Percentiles rank a stretch among this genome's conserved stretches.
Conservation (phyloP, 768 basidiomycete genomes). For the Gymnopilus junonius region DNA sequence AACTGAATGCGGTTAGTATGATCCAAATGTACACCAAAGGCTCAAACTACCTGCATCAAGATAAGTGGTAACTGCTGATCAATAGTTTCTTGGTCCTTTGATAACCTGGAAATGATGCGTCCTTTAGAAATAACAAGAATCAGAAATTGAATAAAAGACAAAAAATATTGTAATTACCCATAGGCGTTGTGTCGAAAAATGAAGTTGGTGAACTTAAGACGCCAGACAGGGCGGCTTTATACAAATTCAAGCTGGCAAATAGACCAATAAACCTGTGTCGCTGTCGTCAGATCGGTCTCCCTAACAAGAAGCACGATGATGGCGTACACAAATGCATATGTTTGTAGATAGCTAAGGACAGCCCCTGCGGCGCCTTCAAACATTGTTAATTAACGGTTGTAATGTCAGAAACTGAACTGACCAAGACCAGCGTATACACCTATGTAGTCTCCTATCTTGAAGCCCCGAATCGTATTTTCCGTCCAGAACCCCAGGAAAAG, state of each 20-base stretch:
- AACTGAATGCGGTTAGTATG: constrained; percentile 32
- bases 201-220: constrained; percentile 65
- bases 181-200: constrained; percentile 78
- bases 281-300: background rate
- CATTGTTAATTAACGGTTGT: background rate
- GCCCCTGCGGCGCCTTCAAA: constrained; percentile 50
- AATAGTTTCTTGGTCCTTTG: constrained; percentile 65
- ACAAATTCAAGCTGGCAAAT: constrained; percentile 51
- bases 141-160: background rate
- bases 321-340: constrained; percentile 52
- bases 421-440: constrained; percentile 54
- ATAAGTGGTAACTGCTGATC: constrained; percentile 53
- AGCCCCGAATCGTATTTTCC: constrained; percentile 52
- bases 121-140: constrained; percentile 43
- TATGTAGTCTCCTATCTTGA: constrained; percentile 72
- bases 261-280: constrained; percentile 39
- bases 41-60: constrained; percentile 46
- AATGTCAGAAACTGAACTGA: constrained; percentile 18
- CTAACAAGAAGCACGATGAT: background rate
- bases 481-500: constrained; percentile 81
- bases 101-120: constrained; percentile 58
- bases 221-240: constrained; percentile 54
- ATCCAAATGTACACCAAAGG: background rate
- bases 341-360: constrained; percentile 53
- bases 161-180: constrained; percentile 41